Base-by-base conservation (phyloP, 495 filamentous ascomycete species). In the Penicillium argentinense region DNA sequence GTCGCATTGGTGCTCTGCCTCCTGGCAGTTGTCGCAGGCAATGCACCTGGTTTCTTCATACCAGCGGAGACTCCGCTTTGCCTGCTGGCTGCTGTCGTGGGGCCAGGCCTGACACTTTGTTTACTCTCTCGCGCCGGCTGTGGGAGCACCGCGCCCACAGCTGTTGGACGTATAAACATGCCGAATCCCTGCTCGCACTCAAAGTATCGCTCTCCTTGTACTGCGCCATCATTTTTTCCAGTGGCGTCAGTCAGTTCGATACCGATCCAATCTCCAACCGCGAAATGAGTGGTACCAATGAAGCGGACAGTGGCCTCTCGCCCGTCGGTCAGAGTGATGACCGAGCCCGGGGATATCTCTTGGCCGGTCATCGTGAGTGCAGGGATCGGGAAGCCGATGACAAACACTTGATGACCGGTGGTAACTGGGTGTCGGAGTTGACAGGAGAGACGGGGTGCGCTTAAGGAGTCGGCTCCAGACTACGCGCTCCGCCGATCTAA, bases 201-300 rank as follows among this genome's bases (percentile, higher is more conserved):
- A 58, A 97, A 98, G 66, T 98, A 98, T 28, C 89, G 76, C 52
- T 91, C 80, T 30, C 90, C 92, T 64, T 92, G 80, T 28, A 97
- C 87, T 22, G 85, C 81, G 53, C 93, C 93, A 76, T 98, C 89
- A 58, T 98, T 97, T 71, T 98, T 97, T 9, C 93, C 93, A 9
- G 75, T 78, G n/a, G 81, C 71, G 26, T 86, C 86, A 29, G 88
- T 83, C 47, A 98, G 79, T 75, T 96, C 91, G 34, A 97, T 77
- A 40, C 93, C 93, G 40, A 96, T 73, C 89, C 92, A 98, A 21
- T 88, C 85, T 42, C 91, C 95, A 3, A 65, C 61, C 24, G 88
- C 82, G 66, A 97, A 96, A 48, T 79, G 69, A 19, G 91, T 88
- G 33, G 76, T 72, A 51, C 93, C 93, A 49, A 89, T 67, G 64